Evolutionary conservation across 2,329 filamentous ascomycete species (phyloP).

Genomic region (Diaporthe velutina): DNA sequence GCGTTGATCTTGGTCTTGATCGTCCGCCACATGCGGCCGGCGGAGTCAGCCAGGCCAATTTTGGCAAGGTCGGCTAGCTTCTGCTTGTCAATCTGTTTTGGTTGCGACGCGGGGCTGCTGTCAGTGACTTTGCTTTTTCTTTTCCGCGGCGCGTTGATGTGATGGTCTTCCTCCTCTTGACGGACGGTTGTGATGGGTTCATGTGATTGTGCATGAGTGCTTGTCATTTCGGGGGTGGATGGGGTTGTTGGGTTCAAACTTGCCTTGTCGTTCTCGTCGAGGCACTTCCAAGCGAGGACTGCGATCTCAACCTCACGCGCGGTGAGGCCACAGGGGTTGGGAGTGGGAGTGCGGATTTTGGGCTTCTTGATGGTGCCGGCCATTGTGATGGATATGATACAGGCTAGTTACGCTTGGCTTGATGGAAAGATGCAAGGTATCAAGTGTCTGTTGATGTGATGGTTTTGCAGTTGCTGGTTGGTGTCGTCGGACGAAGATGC

Average conservation of each 20-base stretch:
- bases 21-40: neutral
- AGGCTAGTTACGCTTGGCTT: neutral
- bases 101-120: neutral
- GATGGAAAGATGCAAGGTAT: neutral
- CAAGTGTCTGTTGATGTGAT: neutral
- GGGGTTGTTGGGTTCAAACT: neutral
- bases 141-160: neutral
- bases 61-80: neutral
- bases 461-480: neutral
- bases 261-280: constrained; percentile 9
- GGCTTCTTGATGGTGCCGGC: neutral
- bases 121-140: neutral
- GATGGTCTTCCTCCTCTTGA: neutral
- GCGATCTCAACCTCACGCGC: constrained; percentile 1
- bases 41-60: neutral
- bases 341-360: neutral
- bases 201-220: too few relatives aligned
- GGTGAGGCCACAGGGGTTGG: constrained; percentile 7
- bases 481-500: constrained; percentile 2
- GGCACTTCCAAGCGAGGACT: constrained; percentile 13
- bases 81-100: neutral
- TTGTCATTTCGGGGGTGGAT: neutral
- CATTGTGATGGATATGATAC: neutral
- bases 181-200: neutral
- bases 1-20: constrained; percentile 7